Evolutionary conservation across 345 rosid genomes (phyloP), one percentile per base, ranked within the genome.

Genomic region (Angophora floribunda): DNA sequence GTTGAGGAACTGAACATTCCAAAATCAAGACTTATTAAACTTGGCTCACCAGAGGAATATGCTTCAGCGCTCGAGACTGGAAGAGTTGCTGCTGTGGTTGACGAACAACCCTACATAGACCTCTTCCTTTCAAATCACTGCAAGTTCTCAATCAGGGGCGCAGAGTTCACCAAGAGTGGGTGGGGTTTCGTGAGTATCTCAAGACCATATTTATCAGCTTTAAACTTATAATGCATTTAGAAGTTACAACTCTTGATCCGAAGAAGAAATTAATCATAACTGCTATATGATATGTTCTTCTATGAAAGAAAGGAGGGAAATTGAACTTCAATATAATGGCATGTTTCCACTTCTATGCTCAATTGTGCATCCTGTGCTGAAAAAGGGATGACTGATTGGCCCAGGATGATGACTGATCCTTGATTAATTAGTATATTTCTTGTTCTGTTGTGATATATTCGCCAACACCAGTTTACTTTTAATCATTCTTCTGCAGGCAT

Each of bases 151-250:
- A 89, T 95, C 84, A 92, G 95, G 93, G 99, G 99, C 65, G 94
- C 93, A 87, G 97, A 92, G 93, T 97, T 97, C 92, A 96, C 99
- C 67, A 95, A 93, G 90, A 90, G 95, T 21, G 97, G 96, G 32
- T 95, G 99, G 99, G 99, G 99, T 85, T 97, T 96, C 92, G 99
- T 97, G 79, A 97, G 99, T 95, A 91, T 63, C 50, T n/a, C 7
- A 10, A 52, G 82, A 61, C 80, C 15, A 6, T 28, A 55, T 15
- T 51, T 59, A 49, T 32, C 1, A 30, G 12, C 15, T 32, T 36
- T 45, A 51, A 63, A 28, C 7, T 50, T 13, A n/a, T 45, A 61
- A 28, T 7, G 59, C 28, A 10, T 24, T 87, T 87, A 45, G 50
- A 47, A 61, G 26, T 36, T 85, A 10, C 26, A 75, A 75, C 82